These are phyloP conservation scores for Populus hybrid DNA, from an alignment of 441 rosid genomes.

Conservation along the genomic window DNA sequence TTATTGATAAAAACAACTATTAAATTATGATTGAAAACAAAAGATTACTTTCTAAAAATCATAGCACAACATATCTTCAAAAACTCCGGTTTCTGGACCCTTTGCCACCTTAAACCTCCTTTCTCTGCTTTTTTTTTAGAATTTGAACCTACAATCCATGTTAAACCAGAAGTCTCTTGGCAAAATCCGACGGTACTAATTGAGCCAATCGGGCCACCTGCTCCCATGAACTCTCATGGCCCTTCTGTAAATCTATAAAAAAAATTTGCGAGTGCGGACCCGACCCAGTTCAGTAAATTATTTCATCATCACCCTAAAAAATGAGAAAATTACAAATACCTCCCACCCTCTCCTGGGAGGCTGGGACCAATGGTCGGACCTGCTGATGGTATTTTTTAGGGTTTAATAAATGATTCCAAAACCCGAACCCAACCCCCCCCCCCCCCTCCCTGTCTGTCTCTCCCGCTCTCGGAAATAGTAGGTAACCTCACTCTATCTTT, in stretches of 20 bases:
- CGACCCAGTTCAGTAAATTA: neutral
- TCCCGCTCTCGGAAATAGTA: neutral
- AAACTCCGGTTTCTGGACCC: neutral
- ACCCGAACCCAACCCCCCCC: neutral
- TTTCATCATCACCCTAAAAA: neutral
- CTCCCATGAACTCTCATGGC: no score
- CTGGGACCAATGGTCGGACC: neutral
- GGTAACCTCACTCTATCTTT: neutral
- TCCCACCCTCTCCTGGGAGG: slow-evolving; percentile 15
- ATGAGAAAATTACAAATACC: neutral
- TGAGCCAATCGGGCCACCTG: neutral
- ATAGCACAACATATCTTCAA: neutral
- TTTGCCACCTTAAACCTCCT: neutral
- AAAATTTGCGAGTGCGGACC: neutral
- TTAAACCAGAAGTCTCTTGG: no score
- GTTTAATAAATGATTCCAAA: slow-evolving; percentile 15
- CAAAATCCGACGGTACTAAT: neutral
- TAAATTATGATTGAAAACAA: neutral
- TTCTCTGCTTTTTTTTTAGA: neutral
- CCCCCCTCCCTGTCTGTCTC: neutral
- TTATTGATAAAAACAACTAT: no score
- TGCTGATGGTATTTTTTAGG: slow-evolving; percentile 13
- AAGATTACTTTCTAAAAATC: neutral
- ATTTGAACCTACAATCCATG: neutral
- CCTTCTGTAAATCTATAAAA: no score